Base-by-base conservation (phyloP, 345 rosid genomes). In the Dipteronia dyeriana region DNA sequence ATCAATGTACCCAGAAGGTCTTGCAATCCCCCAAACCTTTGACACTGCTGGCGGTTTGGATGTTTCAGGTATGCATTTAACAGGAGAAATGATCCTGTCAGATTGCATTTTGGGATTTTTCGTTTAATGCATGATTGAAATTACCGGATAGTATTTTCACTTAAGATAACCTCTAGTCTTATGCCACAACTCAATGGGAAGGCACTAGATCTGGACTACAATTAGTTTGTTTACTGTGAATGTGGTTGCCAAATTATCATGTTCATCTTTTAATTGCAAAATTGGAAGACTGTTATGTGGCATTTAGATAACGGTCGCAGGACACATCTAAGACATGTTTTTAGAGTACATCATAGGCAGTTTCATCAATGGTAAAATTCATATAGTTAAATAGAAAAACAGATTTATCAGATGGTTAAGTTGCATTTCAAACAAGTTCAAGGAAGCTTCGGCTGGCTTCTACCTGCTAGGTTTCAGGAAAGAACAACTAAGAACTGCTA, bases 1-100 rank as follows among this genome's bases (percentile, higher is more conserved):
- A 81, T 84, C 97, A 7, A 88, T 80, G 87, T 93, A 89, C 79
- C 75, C 84, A 61, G 79, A 80, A 74, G 67, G 63, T 66, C 84
- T 87, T 49, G 78, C 82, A 74, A n/a, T 59, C 78, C 84, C 87
- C 59, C 68, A 78, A 62, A 78, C 75, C 68, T 74, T 79, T 66
- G 76, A 64, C 73, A 69, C 26, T 75, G 78, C 78, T 11, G 71
- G 82, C 20, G 75, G 77, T 47, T 73, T 39, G 26, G 80, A 76
- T 75, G 79, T 73, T 72, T 71, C 88, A 79, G 94, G 92, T 88
- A 79, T 53, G 83, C 83, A 38, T 41, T 66, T 53, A 25, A 79
- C 10, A 60, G 71, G 70, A 38, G 34, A 70, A 70, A 12, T 72
- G 64, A 8, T 12, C 7, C 16, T 47, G 14, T 45, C 19, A 75